A percentile compares a stretch with the other conserved stretches of the same genome.
Conservation (phyloP, 768 basidiomycete species). For the Boletus sp. region DNA sequence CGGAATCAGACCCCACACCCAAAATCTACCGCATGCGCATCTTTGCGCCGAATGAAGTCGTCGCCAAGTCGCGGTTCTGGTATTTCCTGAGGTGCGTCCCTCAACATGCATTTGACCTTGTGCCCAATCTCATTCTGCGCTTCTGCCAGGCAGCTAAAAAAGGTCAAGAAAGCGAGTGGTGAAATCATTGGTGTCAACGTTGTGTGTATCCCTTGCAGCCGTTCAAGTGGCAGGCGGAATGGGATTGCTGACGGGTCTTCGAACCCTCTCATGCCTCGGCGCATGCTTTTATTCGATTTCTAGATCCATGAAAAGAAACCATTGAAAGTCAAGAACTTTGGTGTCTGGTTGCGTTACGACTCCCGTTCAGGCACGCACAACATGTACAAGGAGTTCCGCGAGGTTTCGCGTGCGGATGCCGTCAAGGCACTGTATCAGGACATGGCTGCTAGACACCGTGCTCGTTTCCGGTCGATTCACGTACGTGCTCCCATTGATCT, state of each 20-base stretch:
- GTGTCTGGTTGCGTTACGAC: constrained; percentile 99
- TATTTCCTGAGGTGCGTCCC: constrained; percentile 85
- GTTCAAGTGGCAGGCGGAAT: constrained; percentile 87
- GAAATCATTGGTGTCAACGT: constrained; percentile 99
- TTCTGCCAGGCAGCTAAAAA: constrained; percentile 78
- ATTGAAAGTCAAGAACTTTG: constrained; percentile 99
- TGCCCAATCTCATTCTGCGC: background rate
- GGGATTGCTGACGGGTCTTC: constrained; percentile 51
- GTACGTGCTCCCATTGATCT: constrained; percentile 44
- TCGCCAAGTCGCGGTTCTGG: constrained; percentile 99
- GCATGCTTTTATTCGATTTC: constrained; percentile 23
- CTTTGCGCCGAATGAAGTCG: constrained; percentile 97
- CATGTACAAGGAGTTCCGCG: constrained; percentile 99
- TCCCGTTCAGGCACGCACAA: constrained; percentile 99
- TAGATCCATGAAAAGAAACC: constrained; percentile 99
- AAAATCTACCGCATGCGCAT: constrained; percentile 99
- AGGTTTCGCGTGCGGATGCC: constrained; percentile 90
- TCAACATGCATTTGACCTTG: background rate
- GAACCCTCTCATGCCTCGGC: constrained; percentile 7
- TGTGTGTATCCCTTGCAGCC: constrained; percentile 78
- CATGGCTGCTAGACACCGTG: constrained; percentile 99
- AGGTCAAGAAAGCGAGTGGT: constrained; percentile 99
- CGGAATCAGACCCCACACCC: constrained; percentile 87
- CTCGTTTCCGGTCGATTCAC: constrained; percentile 98
- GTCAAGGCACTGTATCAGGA: constrained; percentile 98